Evolutionary conservation across 306 rosid genomes (phyloP).

Genomic region (Vachellia pachyceras): DNA sequence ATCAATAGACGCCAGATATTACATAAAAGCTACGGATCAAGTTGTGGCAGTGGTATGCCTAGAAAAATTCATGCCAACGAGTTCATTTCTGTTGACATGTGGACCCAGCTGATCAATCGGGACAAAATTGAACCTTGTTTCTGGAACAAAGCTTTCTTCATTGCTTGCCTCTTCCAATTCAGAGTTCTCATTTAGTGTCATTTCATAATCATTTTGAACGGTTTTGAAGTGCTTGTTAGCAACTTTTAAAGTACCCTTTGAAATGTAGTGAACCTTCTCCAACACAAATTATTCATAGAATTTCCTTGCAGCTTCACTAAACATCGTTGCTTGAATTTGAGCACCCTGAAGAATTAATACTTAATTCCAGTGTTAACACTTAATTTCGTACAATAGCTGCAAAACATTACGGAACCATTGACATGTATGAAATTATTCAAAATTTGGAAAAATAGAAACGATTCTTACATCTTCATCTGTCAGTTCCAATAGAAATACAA

Average conservation of each 20-base stretch:
- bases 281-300: conserved; percentile 76
- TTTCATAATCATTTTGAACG: conserved; percentile 87
- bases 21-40: background rate
- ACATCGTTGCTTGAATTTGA: conserved; percentile 95
- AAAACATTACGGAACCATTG: background rate
- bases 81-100: conserved; percentile 64
- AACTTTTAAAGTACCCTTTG: conserved; percentile 75
- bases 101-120: conserved; percentile 88
- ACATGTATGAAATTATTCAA: background rate
- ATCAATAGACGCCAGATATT: background rate
- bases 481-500: too few relatives aligned
- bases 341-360: conserved; percentile 62
- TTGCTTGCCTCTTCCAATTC: conserved; percentile 80
- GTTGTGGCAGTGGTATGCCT: too few relatives aligned
- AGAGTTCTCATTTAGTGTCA: conserved; percentile 85
- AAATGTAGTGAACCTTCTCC: conserved; percentile 88
- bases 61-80: conserved; percentile 67
- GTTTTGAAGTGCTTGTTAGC: conserved; percentile 92
- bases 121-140: conserved; percentile 74
- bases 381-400: background rate
- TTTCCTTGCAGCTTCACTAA: conserved; percentile 84
- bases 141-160: conserved; percentile 76
- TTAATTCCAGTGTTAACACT: background rate
- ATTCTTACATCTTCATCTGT: conserved; percentile 88
- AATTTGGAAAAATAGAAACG: background rate